phyloP scores from a whole-genome alignment of 1,284 basidiomycete genomes.

The Leucoagaricus sp. region DNA sequence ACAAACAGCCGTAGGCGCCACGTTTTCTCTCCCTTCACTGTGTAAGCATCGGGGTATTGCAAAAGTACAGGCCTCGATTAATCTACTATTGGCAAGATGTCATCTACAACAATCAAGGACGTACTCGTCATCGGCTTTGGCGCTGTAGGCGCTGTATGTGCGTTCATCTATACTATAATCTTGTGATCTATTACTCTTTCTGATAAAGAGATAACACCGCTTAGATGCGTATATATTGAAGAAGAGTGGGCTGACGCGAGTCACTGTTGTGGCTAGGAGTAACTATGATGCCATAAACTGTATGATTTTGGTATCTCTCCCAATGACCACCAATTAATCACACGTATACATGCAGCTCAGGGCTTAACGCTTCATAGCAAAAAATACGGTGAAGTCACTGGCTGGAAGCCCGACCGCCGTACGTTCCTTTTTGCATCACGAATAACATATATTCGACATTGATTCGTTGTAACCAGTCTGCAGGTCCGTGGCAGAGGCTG shows the following conservation, averaged over 20 bases:
- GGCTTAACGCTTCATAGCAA: slow-evolving; percentile 60
- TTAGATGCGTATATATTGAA: slow-evolving; percentile 67
- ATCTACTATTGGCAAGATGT: neutral
- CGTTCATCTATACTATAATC: slow-evolving; percentile 19
- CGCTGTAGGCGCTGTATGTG: slow-evolving; percentile 59
- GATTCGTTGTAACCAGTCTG: slow-evolving; percentile 43
- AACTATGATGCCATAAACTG: slow-evolving; percentile 65
- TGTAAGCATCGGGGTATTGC: no score
- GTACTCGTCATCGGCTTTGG: slow-evolving; percentile 60
- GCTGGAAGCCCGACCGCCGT: slow-evolving; percentile 69
- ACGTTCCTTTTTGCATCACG: slow-evolving; percentile 24
- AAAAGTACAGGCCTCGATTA: no score
- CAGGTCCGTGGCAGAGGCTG: slow-evolving; percentile 56
- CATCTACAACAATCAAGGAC: slow-evolving; percentile 36
- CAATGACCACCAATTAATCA: neutral
- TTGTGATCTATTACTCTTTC: neutral
- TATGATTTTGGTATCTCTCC: slow-evolving; percentile 23
- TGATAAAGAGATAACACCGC: neutral
- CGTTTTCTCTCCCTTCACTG: no score
- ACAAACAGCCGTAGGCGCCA: no score
- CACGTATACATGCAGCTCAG: slow-evolving; percentile 31
- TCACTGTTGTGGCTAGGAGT: slow-evolving; percentile 75
- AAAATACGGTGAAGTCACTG: slow-evolving; percentile 58
- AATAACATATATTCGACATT: neutral
- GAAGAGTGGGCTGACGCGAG: slow-evolving; percentile 58